A percentile compares a stretch with the other conserved stretches of the same genome.
Conservation (phyloP, 352 stramenopile genomes). For the Globisporangium middletonii region DNA sequence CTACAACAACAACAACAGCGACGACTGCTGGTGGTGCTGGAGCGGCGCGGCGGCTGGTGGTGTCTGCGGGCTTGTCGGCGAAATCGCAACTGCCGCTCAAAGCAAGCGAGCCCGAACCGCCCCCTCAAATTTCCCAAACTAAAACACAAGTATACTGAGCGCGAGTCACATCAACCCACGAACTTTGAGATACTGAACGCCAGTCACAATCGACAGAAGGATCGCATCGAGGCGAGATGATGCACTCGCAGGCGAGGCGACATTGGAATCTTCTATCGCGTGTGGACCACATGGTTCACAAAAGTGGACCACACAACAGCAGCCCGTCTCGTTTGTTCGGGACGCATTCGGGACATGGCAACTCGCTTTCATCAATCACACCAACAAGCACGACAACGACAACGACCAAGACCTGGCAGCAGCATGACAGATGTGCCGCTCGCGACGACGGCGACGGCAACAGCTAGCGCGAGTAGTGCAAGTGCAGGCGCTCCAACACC, state of each 20-base stretch:
- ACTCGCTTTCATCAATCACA: background rate
- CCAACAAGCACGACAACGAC: too few relatives aligned
- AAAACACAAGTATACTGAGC: background rate
- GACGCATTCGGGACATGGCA: background rate
- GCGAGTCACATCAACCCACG: too few relatives aligned
- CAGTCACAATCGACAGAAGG: background rate
- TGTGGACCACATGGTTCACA: slow-evolving; percentile 6
- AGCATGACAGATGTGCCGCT: background rate
- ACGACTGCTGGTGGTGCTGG: slow-evolving; percentile 5
- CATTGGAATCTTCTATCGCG: slow-evolving; percentile 32
- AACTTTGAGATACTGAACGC: background rate
- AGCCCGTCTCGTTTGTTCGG: background rate
- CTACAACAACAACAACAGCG: background rate
- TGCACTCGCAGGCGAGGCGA: slow-evolving; percentile 2
- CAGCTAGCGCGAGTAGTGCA: background rate
- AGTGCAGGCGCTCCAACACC: too few relatives aligned
- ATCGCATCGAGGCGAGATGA: background rate
- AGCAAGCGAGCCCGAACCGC: background rate
- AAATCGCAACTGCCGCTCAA: slow-evolving; percentile 20
- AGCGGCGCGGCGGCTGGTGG: background rate
- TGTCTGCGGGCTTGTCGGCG: slow-evolving; percentile 5
- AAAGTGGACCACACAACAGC: slow-evolving; percentile 2
- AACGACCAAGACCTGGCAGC: too few relatives aligned
- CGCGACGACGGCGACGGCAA: background rate
- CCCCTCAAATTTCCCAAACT: slow-evolving; percentile 1